Conservation (phyloP, 2,329 filamentous ascomycete genomes). For the Mycosphaerella sp. region DNA sequence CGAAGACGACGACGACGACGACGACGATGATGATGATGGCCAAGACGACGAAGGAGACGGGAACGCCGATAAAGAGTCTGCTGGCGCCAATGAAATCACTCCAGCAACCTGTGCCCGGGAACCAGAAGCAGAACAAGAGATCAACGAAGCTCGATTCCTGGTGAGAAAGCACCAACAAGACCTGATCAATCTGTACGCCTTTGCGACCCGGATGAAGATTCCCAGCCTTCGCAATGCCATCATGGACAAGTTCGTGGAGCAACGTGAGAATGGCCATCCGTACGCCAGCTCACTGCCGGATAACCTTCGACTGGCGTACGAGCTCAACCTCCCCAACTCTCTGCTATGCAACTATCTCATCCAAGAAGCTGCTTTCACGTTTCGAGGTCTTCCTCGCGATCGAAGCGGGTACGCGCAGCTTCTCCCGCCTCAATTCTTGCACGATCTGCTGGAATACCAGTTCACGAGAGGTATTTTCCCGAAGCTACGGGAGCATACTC, state of each 20-base stretch:
- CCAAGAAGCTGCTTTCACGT: constrained; percentile 8
- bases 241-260: constrained; percentile 8
- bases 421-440: constrained; percentile 4
- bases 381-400: constrained; percentile 4
- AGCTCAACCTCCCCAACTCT: constrained; percentile 3
- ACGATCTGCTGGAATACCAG: constrained; percentile 6
- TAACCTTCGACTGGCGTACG: constrained; percentile 1
- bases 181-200: constrained; percentile 7
- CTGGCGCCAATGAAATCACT: constrained; percentile 1
- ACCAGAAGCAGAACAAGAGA: constrained; percentile 4
- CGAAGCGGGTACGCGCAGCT: constrained; percentile 5
- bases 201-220: constrained; percentile 3
- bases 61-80: background rate
- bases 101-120: constrained; percentile 5
- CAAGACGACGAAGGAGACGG: background rate
- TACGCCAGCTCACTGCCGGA: constrained; percentile 6
- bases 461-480: constrained; percentile 7
- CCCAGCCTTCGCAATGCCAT: constrained; percentile 2
- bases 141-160: constrained; percentile 6
- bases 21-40: background rate
- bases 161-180: constrained; percentile 8
- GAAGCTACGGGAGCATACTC: constrained; percentile 4
- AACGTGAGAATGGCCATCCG: constrained; percentile 3
- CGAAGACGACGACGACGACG: background rate
- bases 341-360: constrained; percentile 4